These are phyloP conservation scores for Claviceps africana DNA, from an alignment of 2,329 filamentous ascomycete species.

Conservation along the genomic window DNA sequence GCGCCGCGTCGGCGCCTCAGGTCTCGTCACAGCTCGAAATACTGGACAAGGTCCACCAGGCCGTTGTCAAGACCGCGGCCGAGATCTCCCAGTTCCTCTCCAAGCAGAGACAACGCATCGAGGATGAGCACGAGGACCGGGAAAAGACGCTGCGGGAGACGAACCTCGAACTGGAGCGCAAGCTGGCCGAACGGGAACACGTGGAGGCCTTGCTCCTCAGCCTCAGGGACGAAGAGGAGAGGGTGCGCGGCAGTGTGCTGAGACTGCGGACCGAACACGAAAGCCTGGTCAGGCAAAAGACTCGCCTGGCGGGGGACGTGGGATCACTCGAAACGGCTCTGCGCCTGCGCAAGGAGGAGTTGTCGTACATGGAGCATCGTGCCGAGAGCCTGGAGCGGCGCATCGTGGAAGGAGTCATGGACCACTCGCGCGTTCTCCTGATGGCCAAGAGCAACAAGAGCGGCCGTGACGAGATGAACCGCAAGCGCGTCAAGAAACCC, in stretches of 20 bases:
- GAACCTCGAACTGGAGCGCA: conserved; percentile 65
- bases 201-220: conserved; percentile 41
- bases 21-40: conserved; percentile 64
- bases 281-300: conserved; percentile 62
- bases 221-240: conserved; percentile 37
- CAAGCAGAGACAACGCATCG: conserved; percentile 58
- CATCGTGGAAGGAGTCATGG: conserved; percentile 89
- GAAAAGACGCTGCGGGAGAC: conserved; percentile 71
- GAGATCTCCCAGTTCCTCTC: conserved; percentile 75
- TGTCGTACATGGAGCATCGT: conserved; percentile 77
- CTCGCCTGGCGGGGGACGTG: conserved; percentile 68
- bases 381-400: conserved; percentile 82
- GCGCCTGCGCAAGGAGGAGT: conserved; percentile 75
- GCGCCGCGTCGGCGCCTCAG: conserved; percentile 46
- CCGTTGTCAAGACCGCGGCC: conserved; percentile 70
- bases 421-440: conserved; percentile 84
- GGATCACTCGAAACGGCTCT: conserved; percentile 85
- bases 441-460: conserved; percentile 50
- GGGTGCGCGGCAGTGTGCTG: conserved; percentile 40
- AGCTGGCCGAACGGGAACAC: conserved; percentile 49
- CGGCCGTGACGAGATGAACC: conserved; percentile 39
- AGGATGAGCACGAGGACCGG: conserved; percentile 63
- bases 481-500: conserved; percentile 38
- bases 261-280: conserved; percentile 57
- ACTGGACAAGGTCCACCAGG: conserved; percentile 76